Evolutionary conservation across 2,329 filamentous ascomycete species (phyloP).

Genomic region (Chaetomiaceae sp.): DNA sequence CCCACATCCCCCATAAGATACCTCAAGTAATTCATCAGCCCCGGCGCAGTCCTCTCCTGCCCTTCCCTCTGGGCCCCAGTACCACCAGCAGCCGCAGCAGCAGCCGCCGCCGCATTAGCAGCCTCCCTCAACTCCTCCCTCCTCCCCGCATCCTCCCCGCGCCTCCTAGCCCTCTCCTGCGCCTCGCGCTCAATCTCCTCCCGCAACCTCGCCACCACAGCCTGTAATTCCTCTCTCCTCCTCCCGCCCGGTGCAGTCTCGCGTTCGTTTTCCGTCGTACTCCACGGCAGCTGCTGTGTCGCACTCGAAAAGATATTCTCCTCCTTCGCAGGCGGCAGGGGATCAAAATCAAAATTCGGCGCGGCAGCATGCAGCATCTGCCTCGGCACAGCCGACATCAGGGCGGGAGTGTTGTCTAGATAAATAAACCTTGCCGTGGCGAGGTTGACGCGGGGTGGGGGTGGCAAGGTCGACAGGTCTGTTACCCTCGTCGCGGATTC

Average conservation of each 20-base stretch:
- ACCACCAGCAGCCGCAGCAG: background rate
- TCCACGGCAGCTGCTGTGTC: conserved; percentile 42
- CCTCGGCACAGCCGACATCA: conserved; percentile 67
- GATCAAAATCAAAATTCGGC: conserved; percentile 74
- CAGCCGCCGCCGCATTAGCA: background rate
- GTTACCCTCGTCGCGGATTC: conserved; percentile 32
- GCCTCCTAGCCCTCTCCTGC: background rate
- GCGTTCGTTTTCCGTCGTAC: conserved; percentile 21
- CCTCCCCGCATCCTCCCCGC: background rate
- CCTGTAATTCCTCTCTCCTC: background rate
- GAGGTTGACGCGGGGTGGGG: conserved; percentile 35
- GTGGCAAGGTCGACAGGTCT: conserved; percentile 37
- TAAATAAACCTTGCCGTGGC: conserved; percentile 71
- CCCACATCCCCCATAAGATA: background rate
- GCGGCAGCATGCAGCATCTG: conserved; percentile 54
- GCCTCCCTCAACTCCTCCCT: background rate
- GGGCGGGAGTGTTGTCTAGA: conserved; percentile 66
- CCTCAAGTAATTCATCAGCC: conserved; percentile 1
- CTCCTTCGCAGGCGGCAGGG: conserved; percentile 63
- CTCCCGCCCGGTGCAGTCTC: background rate
- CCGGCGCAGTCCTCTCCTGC: background rate
- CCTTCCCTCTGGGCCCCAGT: background rate
- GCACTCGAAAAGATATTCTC: conserved; percentile 49
- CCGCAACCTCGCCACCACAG: background rate
- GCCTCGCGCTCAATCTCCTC: conserved; percentile 3